Percentiles rank a stretch among this genome's conserved stretches.
These are phyloP conservation scores for Schizophyllum amplum DNA, from an alignment of 1,284 basidiomycete species.

Conservation along the genomic window DNA sequence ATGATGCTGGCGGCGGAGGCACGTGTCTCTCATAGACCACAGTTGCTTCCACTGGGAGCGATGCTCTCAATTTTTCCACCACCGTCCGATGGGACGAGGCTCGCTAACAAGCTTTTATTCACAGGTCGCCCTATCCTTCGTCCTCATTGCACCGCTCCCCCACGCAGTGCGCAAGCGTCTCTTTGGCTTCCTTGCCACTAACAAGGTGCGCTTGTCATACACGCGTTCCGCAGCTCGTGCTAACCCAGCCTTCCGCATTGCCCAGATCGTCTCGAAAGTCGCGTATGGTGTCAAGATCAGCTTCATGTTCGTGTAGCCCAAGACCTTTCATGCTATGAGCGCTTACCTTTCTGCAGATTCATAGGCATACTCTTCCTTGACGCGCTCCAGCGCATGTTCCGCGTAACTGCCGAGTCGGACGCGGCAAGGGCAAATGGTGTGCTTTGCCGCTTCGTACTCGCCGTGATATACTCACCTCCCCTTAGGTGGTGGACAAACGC, in stretches of 20 bases:
- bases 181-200: constrained; percentile 72
- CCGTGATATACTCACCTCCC: background rate
- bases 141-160: constrained; percentile 72
- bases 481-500: background rate
- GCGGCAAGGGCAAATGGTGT: constrained; percentile 47
- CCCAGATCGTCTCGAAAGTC: constrained; percentile 27
- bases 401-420: constrained; percentile 73
- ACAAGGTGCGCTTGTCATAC: constrained; percentile 27
- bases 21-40: constrained; percentile 5
- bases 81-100: background rate
- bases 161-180: constrained; percentile 64
- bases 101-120: constrained; percentile 1
- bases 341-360: constrained; percentile 46
- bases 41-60: background rate
- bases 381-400: constrained; percentile 89
- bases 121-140: constrained; percentile 66
- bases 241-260: background rate
- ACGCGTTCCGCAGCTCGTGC: constrained; percentile 41
- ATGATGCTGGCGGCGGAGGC: constrained; percentile 68
- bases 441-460: constrained; percentile 8
- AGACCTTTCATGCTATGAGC: constrained; percentile 1
- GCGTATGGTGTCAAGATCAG: constrained; percentile 86
- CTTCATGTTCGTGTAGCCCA: constrained; percentile 65
- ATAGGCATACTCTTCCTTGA: constrained; percentile 84
- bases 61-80: background rate